These are phyloP conservation scores for Colletotrichum chlorophyti DNA, from an alignment of 2,329 filamentous ascomycete genomes.

Conservation along the genomic window DNA sequence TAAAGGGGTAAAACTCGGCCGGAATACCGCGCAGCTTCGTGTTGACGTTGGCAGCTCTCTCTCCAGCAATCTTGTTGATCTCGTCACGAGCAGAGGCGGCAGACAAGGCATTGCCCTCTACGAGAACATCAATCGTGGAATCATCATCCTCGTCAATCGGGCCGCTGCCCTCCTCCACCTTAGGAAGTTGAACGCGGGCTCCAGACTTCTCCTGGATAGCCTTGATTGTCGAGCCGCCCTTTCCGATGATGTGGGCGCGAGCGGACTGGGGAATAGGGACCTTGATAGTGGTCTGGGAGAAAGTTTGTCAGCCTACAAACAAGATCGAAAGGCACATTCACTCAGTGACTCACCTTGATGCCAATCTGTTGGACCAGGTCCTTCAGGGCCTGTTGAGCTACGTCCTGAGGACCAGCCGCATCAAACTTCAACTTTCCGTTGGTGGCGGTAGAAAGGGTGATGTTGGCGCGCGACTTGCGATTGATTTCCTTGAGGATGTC, in stretches of 20 bases:
- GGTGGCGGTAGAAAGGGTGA: slow-evolving; percentile 78
- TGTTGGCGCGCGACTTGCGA: slow-evolving; percentile 84
- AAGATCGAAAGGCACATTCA: neutral
- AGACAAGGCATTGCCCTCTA: slow-evolving; percentile 91
- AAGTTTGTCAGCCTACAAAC: neutral
- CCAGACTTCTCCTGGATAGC: slow-evolving; percentile 88
- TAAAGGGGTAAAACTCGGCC: slow-evolving; percentile 93
- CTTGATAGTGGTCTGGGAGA: slow-evolving; percentile 62
- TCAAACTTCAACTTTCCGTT: slow-evolving; percentile 81
- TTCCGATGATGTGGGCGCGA: slow-evolving; percentile 90
- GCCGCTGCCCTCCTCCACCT: slow-evolving; percentile 68
- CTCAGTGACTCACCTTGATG: slow-evolving; percentile 72
- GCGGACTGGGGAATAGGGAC: slow-evolving; percentile 85
- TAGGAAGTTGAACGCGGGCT: slow-evolving; percentile 88
- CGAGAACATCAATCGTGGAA: slow-evolving; percentile 80
- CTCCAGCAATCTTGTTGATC: slow-evolving; percentile 86
- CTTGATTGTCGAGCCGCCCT: slow-evolving; percentile 88
- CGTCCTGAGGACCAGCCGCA: slow-evolving; percentile 82
- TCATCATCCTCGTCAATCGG: slow-evolving; percentile 74
- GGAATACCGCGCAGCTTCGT: slow-evolving; percentile 85
- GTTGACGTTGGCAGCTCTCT: slow-evolving; percentile 83
- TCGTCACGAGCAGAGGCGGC: slow-evolving; percentile 83
- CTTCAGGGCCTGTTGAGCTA: slow-evolving; percentile 86
- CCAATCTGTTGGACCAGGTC: slow-evolving; percentile 90
- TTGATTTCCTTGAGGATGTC: slow-evolving; percentile 94